Evolutionary conservation across 2,329 filamentous ascomycete genomes (phyloP), one percentile per base, ranked within the genome.

Genomic region (Amauroascus verrucosus): DNA sequence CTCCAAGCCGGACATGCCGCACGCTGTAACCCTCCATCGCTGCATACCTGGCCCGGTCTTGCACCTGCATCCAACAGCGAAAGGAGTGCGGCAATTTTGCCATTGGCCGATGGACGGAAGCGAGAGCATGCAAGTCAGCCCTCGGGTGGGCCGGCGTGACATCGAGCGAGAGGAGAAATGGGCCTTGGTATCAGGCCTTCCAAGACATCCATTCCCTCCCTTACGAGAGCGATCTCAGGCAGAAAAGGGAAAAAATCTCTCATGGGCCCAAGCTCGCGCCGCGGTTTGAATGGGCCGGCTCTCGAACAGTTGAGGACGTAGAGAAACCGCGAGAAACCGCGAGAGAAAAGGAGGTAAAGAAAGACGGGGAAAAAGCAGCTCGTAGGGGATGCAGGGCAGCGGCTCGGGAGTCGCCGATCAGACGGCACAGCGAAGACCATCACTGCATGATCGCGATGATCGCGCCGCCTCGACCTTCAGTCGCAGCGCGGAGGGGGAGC

Each of bases 31-130:
- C 11, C 28, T 48, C 11, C 26, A 48, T 35, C 13, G 35, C 45
- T n/a, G 26, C 28, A 4, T 18, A 4, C 45, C n/a, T 18, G 4
- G n/a, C 7, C 45, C n/a, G n/a, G 45, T 18, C 33, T 40, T 6
- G n/a, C n/a, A 40, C 6, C n/a, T 14, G 6, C 26, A 33, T 48
- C 26, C 16, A 16, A 35, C 26, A 35, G 5, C 45, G 35, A 33
- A 48, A 48, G 16, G 22, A 16, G n/a, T 45, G 45, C 5, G 45
- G 26, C 22, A 48, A 48, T 48, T 48, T 48, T 48, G 45, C 45
- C 45, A 48, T 48, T 48, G 30, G 45, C 20, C 11, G 14, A 33
- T 3, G 45, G n/a, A 48, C 16, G 9, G 28, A 20, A 48, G 45
- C 18, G 26, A 18, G 26, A 48, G 45, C 26, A 33, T 18, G 26